Evolutionary conservation across 2,329 filamentous ascomycete species (phyloP).

Genomic region (Pseudogymnoascus destructans): DNA sequence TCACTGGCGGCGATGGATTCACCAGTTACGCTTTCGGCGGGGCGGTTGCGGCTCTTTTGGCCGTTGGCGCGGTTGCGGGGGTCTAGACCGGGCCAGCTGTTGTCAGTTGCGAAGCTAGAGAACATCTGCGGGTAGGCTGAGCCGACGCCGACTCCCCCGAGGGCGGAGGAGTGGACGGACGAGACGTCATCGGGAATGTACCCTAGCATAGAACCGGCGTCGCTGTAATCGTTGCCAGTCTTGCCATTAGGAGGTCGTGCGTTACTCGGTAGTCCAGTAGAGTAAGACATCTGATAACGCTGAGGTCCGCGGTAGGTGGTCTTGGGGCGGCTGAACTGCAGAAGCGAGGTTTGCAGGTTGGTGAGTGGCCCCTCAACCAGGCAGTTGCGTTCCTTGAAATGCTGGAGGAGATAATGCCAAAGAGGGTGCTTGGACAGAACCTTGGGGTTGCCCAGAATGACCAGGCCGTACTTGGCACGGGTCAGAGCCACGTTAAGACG

Average conservation of each 20-base stretch:
- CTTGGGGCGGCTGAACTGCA: conserved; percentile 92
- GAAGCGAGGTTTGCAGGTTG: conserved; percentile 87
- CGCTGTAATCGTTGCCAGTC: conserved; percentile 30
- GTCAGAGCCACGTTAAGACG: conserved; percentile 95
- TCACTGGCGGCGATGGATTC: conserved; percentile 90
- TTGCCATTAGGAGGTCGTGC: conserved; percentile 25
- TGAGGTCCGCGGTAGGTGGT: conserved; percentile 82
- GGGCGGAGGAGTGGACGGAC: conserved; percentile 81
- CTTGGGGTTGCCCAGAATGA: conserved; percentile 95
- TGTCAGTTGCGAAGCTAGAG: conserved; percentile 74
- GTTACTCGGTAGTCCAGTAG: conserved; percentile 27
- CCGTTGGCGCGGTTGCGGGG: conserved; percentile 49
- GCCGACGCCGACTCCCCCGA: conserved; percentile 68
- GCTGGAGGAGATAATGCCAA: conserved; percentile 87
- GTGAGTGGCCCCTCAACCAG: conserved; percentile 89
- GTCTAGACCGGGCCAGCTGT: conserved; percentile 71
- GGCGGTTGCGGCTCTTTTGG: conserved; percentile 52
- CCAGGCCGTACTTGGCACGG: conserved; percentile 89
- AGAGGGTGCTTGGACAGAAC: conserved; percentile 94
- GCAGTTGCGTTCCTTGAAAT: conserved; percentile 95
- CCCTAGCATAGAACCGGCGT: conserved; percentile 79
- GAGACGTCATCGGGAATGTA: conserved; percentile 97
- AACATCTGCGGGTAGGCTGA: conserved; percentile 92
- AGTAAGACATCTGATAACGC: conserved; percentile 70
- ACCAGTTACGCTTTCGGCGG: conserved; percentile 69